Percentiles rank a stretch among this genome's conserved stretches.
Evolutionary conservation across 1,284 basidiomycete species (phyloP).

Genomic region (Tetrapyrgos nigripes): DNA sequence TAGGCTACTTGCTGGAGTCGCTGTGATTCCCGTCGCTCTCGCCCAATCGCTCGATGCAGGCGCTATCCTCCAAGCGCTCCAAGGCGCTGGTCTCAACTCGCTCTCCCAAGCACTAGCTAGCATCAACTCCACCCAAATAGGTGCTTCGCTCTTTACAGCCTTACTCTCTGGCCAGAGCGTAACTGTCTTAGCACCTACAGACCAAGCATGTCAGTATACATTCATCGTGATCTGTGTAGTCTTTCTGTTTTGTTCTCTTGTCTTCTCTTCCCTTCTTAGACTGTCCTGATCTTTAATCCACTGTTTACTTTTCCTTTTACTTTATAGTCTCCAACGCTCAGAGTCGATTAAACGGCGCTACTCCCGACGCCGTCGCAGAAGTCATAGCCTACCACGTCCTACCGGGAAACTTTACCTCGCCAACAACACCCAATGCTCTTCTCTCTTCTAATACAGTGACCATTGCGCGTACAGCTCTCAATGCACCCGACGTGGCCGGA

Average conservation of each 20-base stretch:
- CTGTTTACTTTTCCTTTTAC: no score
- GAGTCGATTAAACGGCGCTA: slow-evolving; percentile 41
- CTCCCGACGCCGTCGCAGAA: slow-evolving; percentile 24
- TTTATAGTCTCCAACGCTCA: slow-evolving; percentile 38
- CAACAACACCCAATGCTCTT: slow-evolving; percentile 36
- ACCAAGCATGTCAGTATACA: slow-evolving; percentile 53
- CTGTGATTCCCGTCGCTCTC: slow-evolving; percentile 17
- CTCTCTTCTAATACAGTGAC: slow-evolving; percentile 52
- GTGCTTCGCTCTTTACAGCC: slow-evolving; percentile 47
- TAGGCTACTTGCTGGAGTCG: slow-evolving; percentile 1
- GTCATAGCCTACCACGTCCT: slow-evolving; percentile 71
- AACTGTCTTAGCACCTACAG: slow-evolving; percentile 56
- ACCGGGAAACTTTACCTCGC: slow-evolving; percentile 53
- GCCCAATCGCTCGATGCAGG: slow-evolving; percentile 31
- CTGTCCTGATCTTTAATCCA: no score
- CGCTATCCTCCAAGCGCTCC: slow-evolving; percentile 40
- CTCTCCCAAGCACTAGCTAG: slow-evolving; percentile 35
- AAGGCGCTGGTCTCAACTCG: slow-evolving; percentile 43
- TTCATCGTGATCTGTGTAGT: no score
- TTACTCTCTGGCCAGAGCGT: slow-evolving; percentile 46
- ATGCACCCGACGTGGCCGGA: slow-evolving; percentile 49
- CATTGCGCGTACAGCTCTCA: slow-evolving; percentile 68
- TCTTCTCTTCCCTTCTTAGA: neutral
- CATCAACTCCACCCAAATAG: slow-evolving; percentile 47
- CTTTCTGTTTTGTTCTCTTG: no score